Conservation (phyloP, 164 flowering plant genomes). For the Berberis vulgaris region DNA sequence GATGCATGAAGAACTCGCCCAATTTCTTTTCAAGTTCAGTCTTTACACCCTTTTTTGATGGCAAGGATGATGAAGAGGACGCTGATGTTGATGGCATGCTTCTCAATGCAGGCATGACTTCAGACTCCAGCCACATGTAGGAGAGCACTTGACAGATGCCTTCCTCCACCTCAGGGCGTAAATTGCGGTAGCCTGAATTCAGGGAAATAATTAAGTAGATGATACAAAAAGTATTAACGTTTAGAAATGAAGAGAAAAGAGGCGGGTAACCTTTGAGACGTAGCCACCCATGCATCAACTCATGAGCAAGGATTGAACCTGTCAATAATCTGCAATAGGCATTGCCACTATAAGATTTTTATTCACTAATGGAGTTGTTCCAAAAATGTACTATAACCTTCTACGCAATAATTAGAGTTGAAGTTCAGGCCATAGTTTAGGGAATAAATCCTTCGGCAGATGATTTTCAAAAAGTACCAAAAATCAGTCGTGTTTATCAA, state of each 20-base stretch:
- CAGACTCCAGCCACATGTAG: slow-evolving; percentile 92
- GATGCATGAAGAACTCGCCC: slow-evolving; percentile 86
- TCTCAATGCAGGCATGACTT: slow-evolving; percentile 53
- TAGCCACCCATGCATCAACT: slow-evolving; percentile 92
- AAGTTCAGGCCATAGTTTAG: background rate
- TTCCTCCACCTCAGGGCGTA: slow-evolving; percentile 81
- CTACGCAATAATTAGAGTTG: background rate
- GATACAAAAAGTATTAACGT: background rate
- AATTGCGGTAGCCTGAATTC: slow-evolving; percentile 61
- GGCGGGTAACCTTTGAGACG: slow-evolving; percentile 68
- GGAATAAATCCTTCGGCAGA: too few species aligned
- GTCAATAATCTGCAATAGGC: slow-evolving; percentile 61
- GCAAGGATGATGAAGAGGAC: slow-evolving; percentile 32
- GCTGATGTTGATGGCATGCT: slow-evolving; percentile 51
- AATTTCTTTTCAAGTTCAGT: slow-evolving; percentile 60
- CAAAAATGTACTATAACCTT: too few species aligned
- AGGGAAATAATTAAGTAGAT: background rate
- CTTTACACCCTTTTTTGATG: slow-evolving; percentile 59
- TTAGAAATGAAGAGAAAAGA: background rate
- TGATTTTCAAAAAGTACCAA: too few species aligned
- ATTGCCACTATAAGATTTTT: background rate
- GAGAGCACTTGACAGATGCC: slow-evolving; percentile 91
- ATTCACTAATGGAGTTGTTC: background rate
- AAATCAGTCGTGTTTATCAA: too few species aligned
- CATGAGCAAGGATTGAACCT: slow-evolving; percentile 95